These are phyloP conservation scores for Mikania micrantha DNA, from an alignment of 129 eudicot genomes.

Conservation along the genomic window DNA sequence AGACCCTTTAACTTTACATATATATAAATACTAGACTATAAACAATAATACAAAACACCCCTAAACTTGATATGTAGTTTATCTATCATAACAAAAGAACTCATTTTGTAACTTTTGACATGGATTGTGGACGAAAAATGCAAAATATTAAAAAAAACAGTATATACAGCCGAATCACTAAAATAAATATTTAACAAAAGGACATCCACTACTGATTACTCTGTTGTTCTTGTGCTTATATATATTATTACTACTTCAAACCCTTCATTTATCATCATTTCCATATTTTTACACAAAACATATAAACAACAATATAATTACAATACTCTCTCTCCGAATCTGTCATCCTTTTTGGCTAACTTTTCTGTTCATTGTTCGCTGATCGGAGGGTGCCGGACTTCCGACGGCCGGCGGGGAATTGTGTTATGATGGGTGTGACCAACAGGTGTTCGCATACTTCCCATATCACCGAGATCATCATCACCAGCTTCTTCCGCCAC, in stretches of 20 bases:
- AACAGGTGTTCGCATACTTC: slow-evolving; percentile 82
- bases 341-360: not conserved
- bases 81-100: too few species aligned
- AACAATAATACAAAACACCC: too few species aligned
- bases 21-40: too few species aligned
- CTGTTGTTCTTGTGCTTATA: slow-evolving; percentile 7
- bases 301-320: not conserved
- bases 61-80: too few species aligned
- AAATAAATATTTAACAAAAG: not conserved
- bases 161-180: not conserved
- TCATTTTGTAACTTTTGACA: not conserved
- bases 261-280: slow-evolving; percentile 19
- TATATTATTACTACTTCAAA: slow-evolving; percentile 21
- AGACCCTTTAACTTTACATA: too few species aligned
- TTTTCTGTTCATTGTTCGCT: not conserved
- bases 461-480: slow-evolving; percentile 83
- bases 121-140: not conserved
- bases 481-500: slow-evolving; percentile 89
- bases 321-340: slow-evolving; percentile 1
- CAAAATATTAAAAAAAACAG: not conserved
- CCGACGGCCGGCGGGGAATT: not conserved
- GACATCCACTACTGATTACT: not conserved
- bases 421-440: slow-evolving; percentile 52
- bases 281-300: not conserved
- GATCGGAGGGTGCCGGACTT: not conserved